phyloP scores from a whole-genome alignment of 176 grass and related monocot species.

The Cocos nucifera region DNA sequence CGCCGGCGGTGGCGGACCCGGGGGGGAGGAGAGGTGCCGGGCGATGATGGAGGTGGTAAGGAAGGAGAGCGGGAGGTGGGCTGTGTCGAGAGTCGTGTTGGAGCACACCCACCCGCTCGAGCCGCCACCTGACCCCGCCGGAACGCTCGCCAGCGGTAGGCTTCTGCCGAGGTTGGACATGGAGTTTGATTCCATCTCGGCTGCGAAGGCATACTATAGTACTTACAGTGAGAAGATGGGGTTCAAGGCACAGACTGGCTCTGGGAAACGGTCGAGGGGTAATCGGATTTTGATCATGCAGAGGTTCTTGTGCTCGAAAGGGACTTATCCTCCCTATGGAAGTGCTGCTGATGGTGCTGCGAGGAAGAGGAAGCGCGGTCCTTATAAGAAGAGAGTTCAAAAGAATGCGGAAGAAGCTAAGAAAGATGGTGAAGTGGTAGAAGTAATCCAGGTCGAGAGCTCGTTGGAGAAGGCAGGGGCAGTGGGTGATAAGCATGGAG shows the following conservation, averaged over 20 bases:
- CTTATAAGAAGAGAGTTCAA: slow-evolving; percentile 7
- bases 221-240: slow-evolving; percentile 33
- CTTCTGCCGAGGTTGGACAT: slow-evolving; percentile 27
- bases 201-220: slow-evolving; percentile 32
- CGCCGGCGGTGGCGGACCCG: background rate
- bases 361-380: slow-evolving; percentile 16
- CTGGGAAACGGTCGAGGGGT: slow-evolving; percentile 24
- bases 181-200: slow-evolving; percentile 38
- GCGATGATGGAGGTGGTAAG: slow-evolving; percentile 30
- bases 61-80: slow-evolving; percentile 29
- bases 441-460: slow-evolving; percentile 13
- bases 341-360: background rate
- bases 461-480: background rate
- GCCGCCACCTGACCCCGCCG: slow-evolving; percentile 21
- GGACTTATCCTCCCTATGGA: background rate
- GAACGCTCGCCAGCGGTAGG: slow-evolving; percentile 7
- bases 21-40: slow-evolving; percentile 12
- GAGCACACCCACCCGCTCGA: slow-evolving; percentile 27
- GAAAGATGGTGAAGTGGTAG: background rate
- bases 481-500: background rate
- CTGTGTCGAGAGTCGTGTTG: slow-evolving; percentile 22
- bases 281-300: slow-evolving; percentile 27
- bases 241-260: slow-evolving; percentile 26
- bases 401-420: slow-evolving; percentile 7
- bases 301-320: slow-evolving; percentile 27